phyloP scores from a whole-genome alignment of 805 yeast genomes.

The Myxozyma vanderwaltii region DNA sequence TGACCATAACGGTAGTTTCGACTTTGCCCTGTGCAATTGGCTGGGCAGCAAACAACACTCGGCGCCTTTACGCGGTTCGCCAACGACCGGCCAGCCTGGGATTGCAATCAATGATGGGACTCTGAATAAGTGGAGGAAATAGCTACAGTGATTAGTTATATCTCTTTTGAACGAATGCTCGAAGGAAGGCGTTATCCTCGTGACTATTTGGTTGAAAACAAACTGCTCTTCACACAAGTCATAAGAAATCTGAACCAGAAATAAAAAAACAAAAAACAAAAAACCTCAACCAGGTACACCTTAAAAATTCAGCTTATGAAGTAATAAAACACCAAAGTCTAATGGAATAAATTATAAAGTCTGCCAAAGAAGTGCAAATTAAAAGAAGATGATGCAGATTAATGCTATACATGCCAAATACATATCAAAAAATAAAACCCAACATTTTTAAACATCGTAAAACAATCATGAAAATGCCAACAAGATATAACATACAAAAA shows the following conservation, averaged over 20 bases:
- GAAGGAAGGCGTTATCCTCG: too few species aligned
- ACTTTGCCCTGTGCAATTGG: background rate
- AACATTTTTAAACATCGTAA: background rate
- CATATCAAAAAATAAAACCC: background rate
- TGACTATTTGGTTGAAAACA: too few species aligned
- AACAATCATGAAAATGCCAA: background rate
- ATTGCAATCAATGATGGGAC: too few species aligned
- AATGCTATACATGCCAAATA: background rate
- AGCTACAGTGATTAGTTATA: too few species aligned
- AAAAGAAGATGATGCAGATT: background rate
- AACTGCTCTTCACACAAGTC: too few species aligned
- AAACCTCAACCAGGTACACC: conserved; percentile 1
- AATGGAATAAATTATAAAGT: background rate
- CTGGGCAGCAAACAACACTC: too few species aligned
- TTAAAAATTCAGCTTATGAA: background rate
- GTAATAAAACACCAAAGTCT: background rate
- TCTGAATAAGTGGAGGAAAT: too few species aligned
- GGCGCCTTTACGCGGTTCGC: too few species aligned
- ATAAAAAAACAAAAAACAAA: background rate
- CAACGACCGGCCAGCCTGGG: too few species aligned
- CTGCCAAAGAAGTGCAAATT: conserved; percentile 5
- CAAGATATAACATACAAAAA: background rate
- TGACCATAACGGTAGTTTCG: background rate
- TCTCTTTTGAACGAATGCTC: too few species aligned
- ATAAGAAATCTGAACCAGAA: background rate